Evolutionary conservation across 768 basidiomycete species (phyloP).

Genomic region (Termitomyces eurrhizus): DNA sequence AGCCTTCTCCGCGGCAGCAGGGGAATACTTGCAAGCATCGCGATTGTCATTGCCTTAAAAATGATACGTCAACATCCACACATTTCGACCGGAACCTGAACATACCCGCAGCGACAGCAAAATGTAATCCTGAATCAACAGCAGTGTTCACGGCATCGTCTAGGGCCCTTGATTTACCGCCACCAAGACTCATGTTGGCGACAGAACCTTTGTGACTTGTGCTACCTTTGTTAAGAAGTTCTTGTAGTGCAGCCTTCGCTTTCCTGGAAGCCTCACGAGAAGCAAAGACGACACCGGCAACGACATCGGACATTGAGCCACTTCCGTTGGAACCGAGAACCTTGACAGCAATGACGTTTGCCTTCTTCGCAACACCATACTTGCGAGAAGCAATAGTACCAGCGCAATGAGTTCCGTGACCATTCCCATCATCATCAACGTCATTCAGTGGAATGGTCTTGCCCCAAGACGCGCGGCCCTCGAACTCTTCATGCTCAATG

Average conservation of each 20-base stretch:
- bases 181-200: slow-evolving; percentile 97
- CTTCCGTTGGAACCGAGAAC: slow-evolving; percentile 93
- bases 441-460: slow-evolving; percentile 86
- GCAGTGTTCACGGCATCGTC: slow-evolving; percentile 85
- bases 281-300: slow-evolving; percentile 86
- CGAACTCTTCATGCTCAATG: slow-evolving; percentile 78
- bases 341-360: slow-evolving; percentile 87
- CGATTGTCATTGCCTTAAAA: slow-evolving; percentile 75
- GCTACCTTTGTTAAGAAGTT: slow-evolving; percentile 69
- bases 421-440: slow-evolving; percentile 87
- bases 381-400: slow-evolving; percentile 92
- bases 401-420: slow-evolving; percentile 93
- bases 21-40: slow-evolving; percentile 91
- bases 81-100: slow-evolving; percentile 11
- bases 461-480: slow-evolving; percentile 90
- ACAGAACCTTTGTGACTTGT: slow-evolving; percentile 91
- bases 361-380: slow-evolving; percentile 96
- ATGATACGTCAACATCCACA: slow-evolving; percentile 2
- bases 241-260: slow-evolving; percentile 56
- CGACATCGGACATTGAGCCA: slow-evolving; percentile 92
- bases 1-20: slow-evolving; percentile 83
- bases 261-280: slow-evolving; percentile 48
- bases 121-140: slow-evolving; percentile 83
- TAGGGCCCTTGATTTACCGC: slow-evolving; percentile 83
- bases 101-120: slow-evolving; percentile 93